Evolutionary conservation across 176 grass and related monocot genomes (phyloP), one percentile per base, ranked within the genome.

Genomic region (Pontederia paniculata): DNA sequence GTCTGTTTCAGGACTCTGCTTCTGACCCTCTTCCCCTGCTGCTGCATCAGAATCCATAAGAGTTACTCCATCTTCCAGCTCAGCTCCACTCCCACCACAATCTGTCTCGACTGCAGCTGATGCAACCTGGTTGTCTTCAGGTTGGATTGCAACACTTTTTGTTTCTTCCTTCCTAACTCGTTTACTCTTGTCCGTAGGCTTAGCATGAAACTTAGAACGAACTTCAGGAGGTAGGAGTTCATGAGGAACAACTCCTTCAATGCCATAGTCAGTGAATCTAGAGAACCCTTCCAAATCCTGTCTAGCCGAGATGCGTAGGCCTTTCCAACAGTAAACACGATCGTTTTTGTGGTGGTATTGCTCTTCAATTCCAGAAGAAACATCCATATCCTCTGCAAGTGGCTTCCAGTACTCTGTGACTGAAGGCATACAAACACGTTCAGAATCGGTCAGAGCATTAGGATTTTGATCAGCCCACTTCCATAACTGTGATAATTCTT

Each of bases 381-480:
- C 69, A 81, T 97, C 91, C 91, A 97, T 88, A 79, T 97, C 91
- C 73, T 90, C 86, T 54, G 77, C 91, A 72, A 97, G 83, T 46
- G 91, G 83, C 65, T 88, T 97, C 91, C 91, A 90, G 66, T 97
- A 97, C 64, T 97, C 86, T 55, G 77, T 84, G 71, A 97, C 74
- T 54, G 72, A 79, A 25, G 86, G 86, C 83, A 79, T 84, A 37
- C 68, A 67, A 46, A 90, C 57, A 43, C 83, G 75, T 15, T 88
- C 73, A 68, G 79, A 23, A 75, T 87, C 83, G 46, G 91, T 97
- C 74, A 97, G 66, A 62, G 77, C 83, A 88, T 97, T 78, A 43
- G 91, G 91, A 75, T 90, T 90, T 79, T 84, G 82, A 76, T 97
- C 91, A 42, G 86, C 86, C 91, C 86, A 90, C 76, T 86, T 97